Evolutionary conservation across 345 rosid genomes (phyloP).

Genomic region (Pistacia vera): DNA sequence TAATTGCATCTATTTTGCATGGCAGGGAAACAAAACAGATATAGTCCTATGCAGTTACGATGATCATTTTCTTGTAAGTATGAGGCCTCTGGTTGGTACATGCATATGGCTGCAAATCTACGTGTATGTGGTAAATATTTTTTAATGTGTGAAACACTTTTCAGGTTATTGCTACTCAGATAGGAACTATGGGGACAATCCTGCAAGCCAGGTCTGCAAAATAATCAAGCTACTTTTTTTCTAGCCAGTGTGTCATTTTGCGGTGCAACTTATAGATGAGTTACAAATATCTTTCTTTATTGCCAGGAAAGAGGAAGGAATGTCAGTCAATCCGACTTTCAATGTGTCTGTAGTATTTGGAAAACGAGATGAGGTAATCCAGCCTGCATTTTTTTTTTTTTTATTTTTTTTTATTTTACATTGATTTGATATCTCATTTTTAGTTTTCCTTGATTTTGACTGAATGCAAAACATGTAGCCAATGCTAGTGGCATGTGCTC

Average conservation of each 20-base stretch:
- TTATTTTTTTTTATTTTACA: background rate
- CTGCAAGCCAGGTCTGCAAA: slow-evolving; percentile 73
- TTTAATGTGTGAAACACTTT: slow-evolving; percentile 26
- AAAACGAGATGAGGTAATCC: slow-evolving; percentile 82
- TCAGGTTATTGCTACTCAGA: slow-evolving; percentile 87
- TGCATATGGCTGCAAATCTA: background rate
- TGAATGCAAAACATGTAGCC: slow-evolving; percentile 51
- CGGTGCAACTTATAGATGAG: slow-evolving; percentile 6
- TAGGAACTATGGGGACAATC: slow-evolving; percentile 88
- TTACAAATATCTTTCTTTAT: slow-evolving; percentile 14
- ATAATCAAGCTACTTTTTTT: background rate
- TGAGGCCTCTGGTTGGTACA: slow-evolving; percentile 1
- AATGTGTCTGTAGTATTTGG: slow-evolving; percentile 86
- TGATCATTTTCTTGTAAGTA: slow-evolving; percentile 82
- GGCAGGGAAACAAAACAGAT: slow-evolving; percentile 83
- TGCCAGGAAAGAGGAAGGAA: slow-evolving; percentile 85
- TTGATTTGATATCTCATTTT: slow-evolving; percentile 4
- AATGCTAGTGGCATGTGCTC: slow-evolving; percentile 78
- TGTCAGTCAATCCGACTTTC: slow-evolving; percentile 74
- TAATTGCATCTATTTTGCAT: slow-evolving; percentile 21
- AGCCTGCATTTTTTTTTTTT: background rate
- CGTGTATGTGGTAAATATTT: background rate
- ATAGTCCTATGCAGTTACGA: slow-evolving; percentile 72
- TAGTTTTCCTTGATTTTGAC: slow-evolving; percentile 15
- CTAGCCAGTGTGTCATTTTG: background rate